Base-by-base conservation (phyloP, 345 rosid genomes). In the Camelina sativa region DNA sequence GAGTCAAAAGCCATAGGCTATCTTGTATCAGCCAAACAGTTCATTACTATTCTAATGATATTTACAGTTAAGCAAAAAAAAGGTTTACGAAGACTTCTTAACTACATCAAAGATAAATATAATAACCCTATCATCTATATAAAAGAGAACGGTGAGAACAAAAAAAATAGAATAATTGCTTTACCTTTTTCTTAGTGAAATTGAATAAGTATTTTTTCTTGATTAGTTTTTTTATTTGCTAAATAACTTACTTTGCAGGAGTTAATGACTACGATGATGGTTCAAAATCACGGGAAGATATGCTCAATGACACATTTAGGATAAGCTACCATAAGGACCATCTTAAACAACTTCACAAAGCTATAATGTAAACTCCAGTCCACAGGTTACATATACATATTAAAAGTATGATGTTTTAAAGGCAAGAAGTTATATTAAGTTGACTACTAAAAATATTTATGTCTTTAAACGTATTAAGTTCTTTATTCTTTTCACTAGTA, bases 131-230 rank as follows among this genome's bases (percentile, higher is more conserved):
- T 53, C 8, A 73, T 87, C 32, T 81, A 79, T 41, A 72, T 87
- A 16, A 84, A 83, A 53, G 91, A 85, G 41, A 87, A 85, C 44
- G 91, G 91, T 73, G 19, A 71, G 67, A 28, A 28, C 30, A 28
- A 28, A 28, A 28, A 25, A 28, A 25, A 68, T 1, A 10, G 40
- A 10, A 54, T 54, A 7, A n/a, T 47, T 48, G 0, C n/a, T 55
- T 28, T 5, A 28, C 30, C 4, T 28, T 28, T 28, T 28, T 28
- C 30, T 28, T 28, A 28, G 30, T 28, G 30, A 28, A 25, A 68
- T 0, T n/a, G 25, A 10, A 54, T 54, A 7, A n/a, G 16, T 48
- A 1, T 32, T 55, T 28, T 5, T 13, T 28, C 8, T 47, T 50
- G 43, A 40, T 10, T 11, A 43, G 28, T 2, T 8, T n/a, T 28